These are phyloP conservation scores for Urtica urens DNA, from an alignment of 306 rosid genomes.

Conservation along the genomic window DNA sequence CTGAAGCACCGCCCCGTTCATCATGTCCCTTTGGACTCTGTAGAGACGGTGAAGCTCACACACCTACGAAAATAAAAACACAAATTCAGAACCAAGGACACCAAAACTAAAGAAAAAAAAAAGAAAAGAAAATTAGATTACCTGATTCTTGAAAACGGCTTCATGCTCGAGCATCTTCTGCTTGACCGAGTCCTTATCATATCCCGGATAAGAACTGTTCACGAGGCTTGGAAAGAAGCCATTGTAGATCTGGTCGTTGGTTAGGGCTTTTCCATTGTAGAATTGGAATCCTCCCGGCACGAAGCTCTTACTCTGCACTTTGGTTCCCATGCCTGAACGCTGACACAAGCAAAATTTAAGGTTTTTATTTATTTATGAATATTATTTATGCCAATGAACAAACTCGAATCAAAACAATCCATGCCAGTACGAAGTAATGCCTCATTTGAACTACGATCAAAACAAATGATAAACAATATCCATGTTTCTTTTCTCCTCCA, in stretches of 20 bases:
- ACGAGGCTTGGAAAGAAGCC: constrained; percentile 35
- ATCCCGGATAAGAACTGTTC: constrained; percentile 36
- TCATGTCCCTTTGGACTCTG: constrained; percentile 74
- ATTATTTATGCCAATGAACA: too few species aligned
- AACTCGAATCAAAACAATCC: constrained; percentile 13
- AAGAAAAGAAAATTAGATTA: constrained; percentile 15
- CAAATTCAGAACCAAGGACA: too few species aligned
- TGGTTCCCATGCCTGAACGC: constrained; percentile 91
- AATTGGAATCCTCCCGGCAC: constrained; percentile 54
- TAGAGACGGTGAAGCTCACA: constrained; percentile 76
- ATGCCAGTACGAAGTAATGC: constrained; percentile 8
- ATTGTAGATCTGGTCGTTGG: constrained; percentile 53
- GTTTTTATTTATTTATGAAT: too few species aligned
- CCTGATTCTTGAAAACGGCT: constrained; percentile 73
- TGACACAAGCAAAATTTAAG: constrained; percentile 9
- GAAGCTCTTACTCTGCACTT: constrained; percentile 57
- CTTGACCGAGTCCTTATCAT: constrained; percentile 70
- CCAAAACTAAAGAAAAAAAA: too few species aligned
- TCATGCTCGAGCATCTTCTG: constrained; percentile 86
- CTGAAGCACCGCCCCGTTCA: constrained; percentile 61
- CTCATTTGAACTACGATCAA: too few species aligned
- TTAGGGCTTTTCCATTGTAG: constrained; percentile 48
- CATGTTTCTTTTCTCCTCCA: neutral
- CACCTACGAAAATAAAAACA: too few species aligned
- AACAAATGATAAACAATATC: too few species aligned